Evolutionary conservation across 805 yeast species (phyloP).

Genomic region (Debaryomyces maramus): DNA sequence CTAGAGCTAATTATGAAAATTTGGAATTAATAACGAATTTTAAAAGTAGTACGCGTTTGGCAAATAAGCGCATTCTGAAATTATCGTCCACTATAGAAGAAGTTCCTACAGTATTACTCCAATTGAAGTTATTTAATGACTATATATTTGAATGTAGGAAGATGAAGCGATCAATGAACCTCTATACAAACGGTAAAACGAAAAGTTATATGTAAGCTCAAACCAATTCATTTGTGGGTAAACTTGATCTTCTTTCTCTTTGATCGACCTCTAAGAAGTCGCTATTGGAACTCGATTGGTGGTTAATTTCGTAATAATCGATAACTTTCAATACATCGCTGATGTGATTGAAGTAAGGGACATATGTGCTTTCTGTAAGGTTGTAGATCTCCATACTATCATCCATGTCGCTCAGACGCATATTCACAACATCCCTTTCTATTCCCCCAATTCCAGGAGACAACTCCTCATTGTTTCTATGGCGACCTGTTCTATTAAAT

Average conservation of each 20-base stretch:
- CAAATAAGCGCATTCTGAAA: no score
- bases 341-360: constrained; percentile 39
- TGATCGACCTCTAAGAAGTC: constrained; percentile 12
- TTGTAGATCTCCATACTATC: constrained; percentile 17
- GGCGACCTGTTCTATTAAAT: neutral
- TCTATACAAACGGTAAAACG: neutral
- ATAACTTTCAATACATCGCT: constrained; percentile 40
- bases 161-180: no score
- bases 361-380: constrained; percentile 23
- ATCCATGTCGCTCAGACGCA: constrained; percentile 12
- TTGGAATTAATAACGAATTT: no score
- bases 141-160: no score
- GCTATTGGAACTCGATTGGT: neutral
- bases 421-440: constrained; percentile 2
- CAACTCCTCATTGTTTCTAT: neutral
- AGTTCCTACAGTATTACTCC: neutral
- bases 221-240: constrained; percentile 6
- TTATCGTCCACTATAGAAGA: neutral
- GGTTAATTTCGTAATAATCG: constrained; percentile 30
- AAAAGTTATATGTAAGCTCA: no score
- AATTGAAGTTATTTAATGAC: no score
- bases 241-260: constrained; percentile 8
- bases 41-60: no score
- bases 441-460: neutral
- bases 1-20: no score